Evolutionary conservation across 1,284 basidiomycete species (phyloP), one percentile per base, ranked within the genome.

Genomic region (Rhodotorula sp.): DNA sequence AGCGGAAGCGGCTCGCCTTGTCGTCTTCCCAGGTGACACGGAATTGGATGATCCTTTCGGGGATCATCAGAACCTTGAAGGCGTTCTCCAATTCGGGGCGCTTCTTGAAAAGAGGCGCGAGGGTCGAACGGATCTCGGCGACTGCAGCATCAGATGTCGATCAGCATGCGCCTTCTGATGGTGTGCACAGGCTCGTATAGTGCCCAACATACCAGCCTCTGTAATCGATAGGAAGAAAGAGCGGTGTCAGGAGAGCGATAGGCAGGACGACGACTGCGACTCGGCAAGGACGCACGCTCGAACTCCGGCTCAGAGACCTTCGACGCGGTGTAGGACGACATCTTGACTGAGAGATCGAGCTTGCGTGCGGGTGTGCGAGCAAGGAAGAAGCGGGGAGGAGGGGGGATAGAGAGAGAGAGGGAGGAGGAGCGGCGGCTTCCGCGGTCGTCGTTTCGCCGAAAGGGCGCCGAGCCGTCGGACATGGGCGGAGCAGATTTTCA

Each of bases 1-100:
- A 27, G 27, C 6, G 27, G 51, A 44, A 39, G 22, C 34, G n/a
- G 6, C 69, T 34, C 24, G 74, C 76, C 70, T 74, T 82, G 80
- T 91, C 90, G 77, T 88, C 87, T 80, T 91, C 89, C 89, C 89
- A 91, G 73, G 87, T 85, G 62, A 91, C 89, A 76, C 88, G 86
- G 85, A 89, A 64, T 64, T 74, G 88, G 76, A 91, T 83, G 79
- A 90, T 80, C 75, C 89, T 87, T 82, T 91, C 89, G 53, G 89
- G 90, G 78, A 90, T 83, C 79, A 88, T 85, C 64, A 72, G 62
- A 57, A 70, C 73, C 68, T 88, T 85, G 76, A 91, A 84, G 29
- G 88, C 88, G 78, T 85, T 87, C 79, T 87, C 83, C 84, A 90
- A 90, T 76, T 86, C 85, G 46, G 89, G 89, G 80, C 89, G 85